These are phyloP conservation scores for Talaromyces nanjingensis DNA, from an alignment of 495 filamentous ascomycete genomes.

Conservation along the genomic window DNA sequence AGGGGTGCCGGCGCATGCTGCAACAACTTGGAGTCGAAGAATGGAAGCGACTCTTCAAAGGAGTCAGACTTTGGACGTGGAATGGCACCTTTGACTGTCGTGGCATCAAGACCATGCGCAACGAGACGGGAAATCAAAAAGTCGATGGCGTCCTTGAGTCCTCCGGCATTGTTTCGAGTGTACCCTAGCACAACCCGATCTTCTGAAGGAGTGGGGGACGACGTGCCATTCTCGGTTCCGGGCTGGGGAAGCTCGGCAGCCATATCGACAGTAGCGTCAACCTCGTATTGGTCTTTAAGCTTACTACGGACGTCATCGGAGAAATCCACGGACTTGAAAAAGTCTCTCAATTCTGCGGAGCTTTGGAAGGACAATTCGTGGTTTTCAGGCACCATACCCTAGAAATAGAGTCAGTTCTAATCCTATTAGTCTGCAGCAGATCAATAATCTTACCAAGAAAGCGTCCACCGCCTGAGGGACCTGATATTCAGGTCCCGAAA, in stretches of 20 bases:
- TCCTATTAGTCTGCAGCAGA: background rate
- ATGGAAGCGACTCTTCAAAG: conserved; percentile 92
- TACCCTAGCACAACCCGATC: conserved; percentile 63
- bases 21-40: conserved; percentile 92
- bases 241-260: conserved; percentile 26
- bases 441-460: conserved; percentile 58
- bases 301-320: conserved; percentile 69
- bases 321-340: conserved; percentile 73
- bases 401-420: conserved; percentile 18
- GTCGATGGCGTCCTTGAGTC: conserved; percentile 92
- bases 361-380: conserved; percentile 83
- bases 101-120: conserved; percentile 74
- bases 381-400: conserved; percentile 94
- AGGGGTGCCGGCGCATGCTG: conserved; percentile 79
- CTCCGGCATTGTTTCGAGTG: conserved; percentile 95
- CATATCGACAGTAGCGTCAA: conserved; percentile 66
- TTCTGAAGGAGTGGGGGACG: conserved; percentile 32
- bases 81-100: conserved; percentile 83
- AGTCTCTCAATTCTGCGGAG: conserved; percentile 63
- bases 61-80: conserved; percentile 96
- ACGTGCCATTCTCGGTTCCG: conserved; percentile 23
- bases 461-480: conserved; percentile 93
- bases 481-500: conserved; percentile 95
- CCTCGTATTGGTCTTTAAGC: conserved; percentile 84
- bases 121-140: conserved; percentile 80